phyloP scores from a whole-genome alignment of 257 asterid genomes.

The Lantana camara region DNA sequence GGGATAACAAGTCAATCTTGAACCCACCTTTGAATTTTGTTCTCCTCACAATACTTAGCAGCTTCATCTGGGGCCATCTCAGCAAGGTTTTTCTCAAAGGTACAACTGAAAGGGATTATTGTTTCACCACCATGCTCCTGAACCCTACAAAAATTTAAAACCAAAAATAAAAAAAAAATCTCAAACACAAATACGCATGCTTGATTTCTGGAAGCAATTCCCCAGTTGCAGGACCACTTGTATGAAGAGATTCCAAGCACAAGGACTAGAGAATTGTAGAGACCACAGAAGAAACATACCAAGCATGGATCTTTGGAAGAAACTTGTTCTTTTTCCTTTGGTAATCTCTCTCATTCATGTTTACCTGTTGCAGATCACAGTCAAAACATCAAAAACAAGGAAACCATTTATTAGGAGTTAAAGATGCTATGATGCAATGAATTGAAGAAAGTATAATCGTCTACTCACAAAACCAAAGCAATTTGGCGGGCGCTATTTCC shows the following conservation, averaged over 20 bases:
- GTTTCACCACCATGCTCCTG: slow-evolving; percentile 98
- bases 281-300: slow-evolving; percentile 52
- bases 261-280: slow-evolving; percentile 15
- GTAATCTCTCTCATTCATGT: slow-evolving; percentile 98
- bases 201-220: neutral
- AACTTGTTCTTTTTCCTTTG: slow-evolving; percentile 97
- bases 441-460: slow-evolving; percentile 10
- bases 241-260: slow-evolving; percentile 8
- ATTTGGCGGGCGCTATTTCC: neutral
- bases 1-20: slow-evolving; percentile 13
- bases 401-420: slow-evolving; percentile 11
- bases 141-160: slow-evolving; percentile 62
- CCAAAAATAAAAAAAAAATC: too few species aligned
- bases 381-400: slow-evolving; percentile 14
- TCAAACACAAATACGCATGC: neutral
- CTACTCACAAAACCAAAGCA: neutral
- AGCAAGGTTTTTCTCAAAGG: slow-evolving; percentile 84
- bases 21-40: slow-evolving; percentile 88
- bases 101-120: slow-evolving; percentile 92
- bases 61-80: slow-evolving; percentile 88
- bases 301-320: slow-evolving; percentile 98
- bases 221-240: neutral
- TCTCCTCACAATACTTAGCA: slow-evolving; percentile 93
- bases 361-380: slow-evolving; percentile 64
- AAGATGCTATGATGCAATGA: neutral